Evolutionary conservation across 352 stramenopile species (phyloP), one percentile per base, ranked within the genome.

Genomic region (Peronospora destructor): DNA sequence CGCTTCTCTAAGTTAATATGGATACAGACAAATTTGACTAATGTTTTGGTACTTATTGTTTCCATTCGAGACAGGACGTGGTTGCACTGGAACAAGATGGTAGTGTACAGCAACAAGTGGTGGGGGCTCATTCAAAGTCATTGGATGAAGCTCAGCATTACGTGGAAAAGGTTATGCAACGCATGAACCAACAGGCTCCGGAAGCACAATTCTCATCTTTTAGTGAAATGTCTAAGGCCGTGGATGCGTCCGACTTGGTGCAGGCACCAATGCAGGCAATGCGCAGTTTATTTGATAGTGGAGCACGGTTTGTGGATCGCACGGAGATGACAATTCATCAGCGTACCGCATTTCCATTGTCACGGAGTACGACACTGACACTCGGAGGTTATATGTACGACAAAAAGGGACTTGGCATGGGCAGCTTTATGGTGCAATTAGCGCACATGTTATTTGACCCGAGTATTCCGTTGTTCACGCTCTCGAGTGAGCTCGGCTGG

Each of bases 321-420:
- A 82, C 71, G n/a, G 76, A 90, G 56, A 90, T 87, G 76, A 85
- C 71, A 34, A 79, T 92, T 49, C 75, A 85, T 58, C 81, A 92
- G 45, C 80, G 76, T 32, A 87, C 77, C 21, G 69, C 49, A 4
- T 81, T 92, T 50, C 74, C 74, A 25, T 42, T 92, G 7, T 76
- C 71, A 16, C 72, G 62, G 33, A 62, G 55, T 13, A 74, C 80
- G 19, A 76, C 70, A 34, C 48, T 89, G 43, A 87, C 78, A 19
- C 41, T 92, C 10, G 81, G 81, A 26, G 81, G 76, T n/a, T 92
- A 85, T 56, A 75, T 90, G 70, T 88, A 84, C 59, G 81, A 89
- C 63, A 87, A 85, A 64, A 61, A 75, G 13, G 78, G 78, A 0
- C 51, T 91, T 10, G 73, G 72, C n/a, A 73, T 88, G 53, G 81